These are phyloP conservation scores for Chlorella sp. DNA, from an alignment of 139 green algal species.

Conservation along the genomic window DNA sequence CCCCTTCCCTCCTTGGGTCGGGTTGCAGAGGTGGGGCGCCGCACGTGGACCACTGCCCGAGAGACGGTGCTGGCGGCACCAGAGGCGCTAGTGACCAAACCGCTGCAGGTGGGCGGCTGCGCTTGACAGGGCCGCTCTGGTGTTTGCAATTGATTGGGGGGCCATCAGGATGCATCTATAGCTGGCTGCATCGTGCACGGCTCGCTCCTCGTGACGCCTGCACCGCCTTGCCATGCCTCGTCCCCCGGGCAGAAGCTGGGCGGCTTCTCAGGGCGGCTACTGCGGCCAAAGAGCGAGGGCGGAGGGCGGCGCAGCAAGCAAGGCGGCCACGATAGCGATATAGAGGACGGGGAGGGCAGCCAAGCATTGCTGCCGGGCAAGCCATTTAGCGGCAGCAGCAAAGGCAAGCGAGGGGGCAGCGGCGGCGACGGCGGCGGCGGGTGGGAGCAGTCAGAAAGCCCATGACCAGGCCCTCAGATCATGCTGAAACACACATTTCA, in stretches of 20 bases:
- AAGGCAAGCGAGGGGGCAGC: neutral
- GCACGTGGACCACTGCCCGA: constrained; percentile 31
- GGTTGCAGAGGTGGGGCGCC: constrained; percentile 23
- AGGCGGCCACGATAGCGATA: neutral
- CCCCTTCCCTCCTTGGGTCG: neutral
- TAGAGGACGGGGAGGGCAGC: neutral
- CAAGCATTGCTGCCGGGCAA: neutral
- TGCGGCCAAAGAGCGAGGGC: neutral
- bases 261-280: neutral
- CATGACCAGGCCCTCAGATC: neutral
- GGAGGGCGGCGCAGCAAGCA: constrained; percentile 17
- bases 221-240: no score
- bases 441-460: constrained; percentile 2
- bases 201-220: no score
- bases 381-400: neutral
- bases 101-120: neutral
- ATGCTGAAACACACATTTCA: neutral
- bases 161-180: no score
- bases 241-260: constrained; percentile 11
- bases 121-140: neutral
- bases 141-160: no score
- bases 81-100: constrained; percentile 20
- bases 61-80: constrained; percentile 5
- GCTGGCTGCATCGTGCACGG: no score
- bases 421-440: neutral